phyloP scores from a whole-genome alignment of 2,329 filamentous ascomycete species.

The Pestalotiopsis sp. region DNA sequence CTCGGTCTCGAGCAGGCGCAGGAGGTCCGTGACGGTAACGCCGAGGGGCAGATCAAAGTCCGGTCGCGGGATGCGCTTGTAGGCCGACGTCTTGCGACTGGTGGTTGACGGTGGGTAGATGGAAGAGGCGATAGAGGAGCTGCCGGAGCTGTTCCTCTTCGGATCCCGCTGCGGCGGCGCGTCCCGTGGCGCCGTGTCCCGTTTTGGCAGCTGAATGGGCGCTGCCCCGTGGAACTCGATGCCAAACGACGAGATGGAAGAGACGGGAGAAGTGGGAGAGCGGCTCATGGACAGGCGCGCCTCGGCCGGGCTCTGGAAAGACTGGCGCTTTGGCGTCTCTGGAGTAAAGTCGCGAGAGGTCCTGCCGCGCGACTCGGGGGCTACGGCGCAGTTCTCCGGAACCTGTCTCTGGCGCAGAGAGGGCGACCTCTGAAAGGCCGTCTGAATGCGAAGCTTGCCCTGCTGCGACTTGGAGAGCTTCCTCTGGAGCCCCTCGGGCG shows the following conservation, averaged over 20 bases:
- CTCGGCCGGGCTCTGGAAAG: not conserved
- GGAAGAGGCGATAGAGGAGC: not conserved
- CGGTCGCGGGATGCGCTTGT: constrained; percentile 9
- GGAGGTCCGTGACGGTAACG: constrained; percentile 12
- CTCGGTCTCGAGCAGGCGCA: constrained; percentile 10
- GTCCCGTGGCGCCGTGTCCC: not conserved
- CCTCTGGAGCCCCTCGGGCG: not conserved
- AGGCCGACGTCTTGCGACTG: constrained; percentile 4
- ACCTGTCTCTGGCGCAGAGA: constrained; percentile 3
- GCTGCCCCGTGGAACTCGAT: not conserved
- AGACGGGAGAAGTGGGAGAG: not conserved
- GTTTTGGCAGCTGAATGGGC: not conserved
- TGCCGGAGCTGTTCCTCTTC: not conserved
- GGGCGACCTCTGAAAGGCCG: constrained; percentile 8
- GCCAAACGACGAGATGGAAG: not conserved
- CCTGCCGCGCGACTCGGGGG: not conserved
- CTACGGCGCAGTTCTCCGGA: not conserved
- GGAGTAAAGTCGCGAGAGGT: not conserved
- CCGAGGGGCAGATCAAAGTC: constrained; percentile 10
- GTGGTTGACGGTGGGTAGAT: not conserved
- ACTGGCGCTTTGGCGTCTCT: not conserved
- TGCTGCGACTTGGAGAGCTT: constrained; percentile 11
- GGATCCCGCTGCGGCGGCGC: not conserved
- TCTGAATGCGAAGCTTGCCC: constrained; percentile 12
- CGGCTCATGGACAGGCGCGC: not conserved